Conservation (phyloP, 495 filamentous ascomycete genomes). For the Neurospora sp. region DNA sequence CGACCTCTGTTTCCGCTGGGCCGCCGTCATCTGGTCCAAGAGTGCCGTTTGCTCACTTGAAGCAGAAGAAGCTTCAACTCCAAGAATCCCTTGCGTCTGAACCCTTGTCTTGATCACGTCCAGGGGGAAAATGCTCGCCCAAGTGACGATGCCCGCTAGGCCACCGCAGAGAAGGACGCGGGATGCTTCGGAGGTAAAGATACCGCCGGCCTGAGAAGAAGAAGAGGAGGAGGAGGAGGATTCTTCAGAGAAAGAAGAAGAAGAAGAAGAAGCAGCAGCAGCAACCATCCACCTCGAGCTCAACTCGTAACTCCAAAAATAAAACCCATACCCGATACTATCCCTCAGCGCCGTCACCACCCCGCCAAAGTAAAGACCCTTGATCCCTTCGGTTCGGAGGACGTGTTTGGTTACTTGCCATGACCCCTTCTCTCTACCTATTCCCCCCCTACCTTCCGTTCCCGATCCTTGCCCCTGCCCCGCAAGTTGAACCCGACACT, state of each 20-base stretch:
- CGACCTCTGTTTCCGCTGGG: slow-evolving; percentile 12
- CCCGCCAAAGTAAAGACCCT: slow-evolving; percentile 70
- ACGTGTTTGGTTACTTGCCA: slow-evolving; percentile 55
- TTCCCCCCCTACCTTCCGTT: neutral
- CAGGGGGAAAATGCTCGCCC: slow-evolving; percentile 78
- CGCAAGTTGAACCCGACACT: slow-evolving; percentile 62
- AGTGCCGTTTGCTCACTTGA: slow-evolving; percentile 20
- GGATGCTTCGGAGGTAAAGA: slow-evolving; percentile 37
- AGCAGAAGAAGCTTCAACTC: no score
- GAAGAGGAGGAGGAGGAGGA: neutral
- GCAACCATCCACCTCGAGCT: slow-evolving; percentile 42
- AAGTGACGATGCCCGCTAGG: slow-evolving; percentile 72
- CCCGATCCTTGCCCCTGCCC: neutral
- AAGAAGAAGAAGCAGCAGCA: neutral
- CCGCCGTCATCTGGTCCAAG: slow-evolving; percentile 9
- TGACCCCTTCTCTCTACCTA: slow-evolving; percentile 19
- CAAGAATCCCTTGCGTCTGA: slow-evolving; percentile 48
- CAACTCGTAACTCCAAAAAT: slow-evolving; percentile 83
- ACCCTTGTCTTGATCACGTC: slow-evolving; percentile 85
- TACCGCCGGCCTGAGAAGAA: neutral
- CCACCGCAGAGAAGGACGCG: slow-evolving; percentile 74
- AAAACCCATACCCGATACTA: slow-evolving; percentile 83
- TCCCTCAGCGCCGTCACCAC: slow-evolving; percentile 70
- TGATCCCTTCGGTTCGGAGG: slow-evolving; percentile 48
- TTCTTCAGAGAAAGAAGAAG: slow-evolving; percentile 1